Evolutionary conservation across 257 asterid genomes (phyloP).

Genomic region (Plantago elongata): DNA sequence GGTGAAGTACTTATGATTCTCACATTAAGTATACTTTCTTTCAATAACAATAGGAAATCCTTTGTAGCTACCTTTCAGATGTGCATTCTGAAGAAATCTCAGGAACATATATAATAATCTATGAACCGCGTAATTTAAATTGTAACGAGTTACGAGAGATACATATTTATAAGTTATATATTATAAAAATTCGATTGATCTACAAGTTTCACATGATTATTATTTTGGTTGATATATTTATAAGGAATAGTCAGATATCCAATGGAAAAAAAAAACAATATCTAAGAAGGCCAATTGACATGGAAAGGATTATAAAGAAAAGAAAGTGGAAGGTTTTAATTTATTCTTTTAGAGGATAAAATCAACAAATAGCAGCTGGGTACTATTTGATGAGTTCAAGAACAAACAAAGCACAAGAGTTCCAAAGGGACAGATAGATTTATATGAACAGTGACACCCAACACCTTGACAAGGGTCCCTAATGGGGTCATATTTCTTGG

Average conservation of each 20-base stretch:
- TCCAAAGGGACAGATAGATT: constrained; percentile 22
- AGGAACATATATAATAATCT: too few species aligned
- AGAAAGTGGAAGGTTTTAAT: neutral
- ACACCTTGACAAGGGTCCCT: constrained; percentile 32
- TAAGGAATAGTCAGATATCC: too few species aligned
- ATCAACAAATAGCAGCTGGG: constrained; percentile 19
- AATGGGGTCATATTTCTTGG: constrained; percentile 21
- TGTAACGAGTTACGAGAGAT: too few species aligned
- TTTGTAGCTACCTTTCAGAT: too few species aligned
- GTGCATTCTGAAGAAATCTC: too few species aligned
- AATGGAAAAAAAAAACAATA: constrained; percentile 17
- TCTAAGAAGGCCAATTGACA: constrained; percentile 26
- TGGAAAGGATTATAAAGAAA: neutral
- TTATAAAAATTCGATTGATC: neutral
- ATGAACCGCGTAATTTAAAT: too few species aligned
- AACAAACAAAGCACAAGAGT: constrained; percentile 22
- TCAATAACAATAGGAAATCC: too few species aligned
- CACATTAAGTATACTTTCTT: too few species aligned
- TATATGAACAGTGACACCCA: constrained; percentile 30
- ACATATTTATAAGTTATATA: too few species aligned
- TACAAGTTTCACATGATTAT: constrained; percentile 8
- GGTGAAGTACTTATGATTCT: too few species aligned
- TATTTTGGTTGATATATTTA: constrained; percentile 33
- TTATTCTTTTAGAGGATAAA: neutral
- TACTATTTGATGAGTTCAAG: neutral